Conservation (phyloP, 345 rosid species). For the Heritiera fomes region DNA sequence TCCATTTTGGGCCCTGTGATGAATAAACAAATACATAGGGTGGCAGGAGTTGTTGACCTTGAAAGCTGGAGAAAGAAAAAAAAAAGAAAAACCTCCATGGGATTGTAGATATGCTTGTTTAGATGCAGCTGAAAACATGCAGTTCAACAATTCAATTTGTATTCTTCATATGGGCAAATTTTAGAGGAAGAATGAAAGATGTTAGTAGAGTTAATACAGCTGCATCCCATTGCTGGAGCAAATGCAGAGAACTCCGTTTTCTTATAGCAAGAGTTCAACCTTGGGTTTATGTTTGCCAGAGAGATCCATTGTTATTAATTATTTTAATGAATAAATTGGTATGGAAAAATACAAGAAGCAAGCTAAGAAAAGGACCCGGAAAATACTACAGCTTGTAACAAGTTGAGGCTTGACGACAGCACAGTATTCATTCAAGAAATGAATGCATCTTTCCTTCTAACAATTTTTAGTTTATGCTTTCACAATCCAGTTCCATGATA, state of each 20-base stretch:
- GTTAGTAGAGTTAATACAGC: no score
- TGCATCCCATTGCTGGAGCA: constrained; percentile 14
- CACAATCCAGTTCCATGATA: neutral
- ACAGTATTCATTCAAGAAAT: neutral
- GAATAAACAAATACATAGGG: constrained; percentile 6
- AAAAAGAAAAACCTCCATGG: neutral
- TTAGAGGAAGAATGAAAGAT: neutral
- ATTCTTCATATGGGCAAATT: neutral
- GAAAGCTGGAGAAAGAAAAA: neutral
- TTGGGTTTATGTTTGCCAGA: neutral
- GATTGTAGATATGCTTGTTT: neutral
- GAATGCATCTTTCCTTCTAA: neutral
- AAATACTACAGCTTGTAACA: neutral
- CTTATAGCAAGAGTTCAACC: neutral
- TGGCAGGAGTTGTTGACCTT: neutral
- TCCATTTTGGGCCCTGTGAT: neutral
- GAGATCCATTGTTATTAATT: neutral
- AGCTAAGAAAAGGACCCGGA: neutral
- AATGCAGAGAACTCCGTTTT: no score
- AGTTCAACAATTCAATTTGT: neutral
- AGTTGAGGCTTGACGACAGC: neutral
- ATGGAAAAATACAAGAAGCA: neutral
- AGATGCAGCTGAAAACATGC: neutral
- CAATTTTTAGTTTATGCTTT: neutral
- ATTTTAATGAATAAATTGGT: neutral